Base-by-base conservation (phyloP, 805 yeast genomes). In the Nakazawaea holstii region DNA sequence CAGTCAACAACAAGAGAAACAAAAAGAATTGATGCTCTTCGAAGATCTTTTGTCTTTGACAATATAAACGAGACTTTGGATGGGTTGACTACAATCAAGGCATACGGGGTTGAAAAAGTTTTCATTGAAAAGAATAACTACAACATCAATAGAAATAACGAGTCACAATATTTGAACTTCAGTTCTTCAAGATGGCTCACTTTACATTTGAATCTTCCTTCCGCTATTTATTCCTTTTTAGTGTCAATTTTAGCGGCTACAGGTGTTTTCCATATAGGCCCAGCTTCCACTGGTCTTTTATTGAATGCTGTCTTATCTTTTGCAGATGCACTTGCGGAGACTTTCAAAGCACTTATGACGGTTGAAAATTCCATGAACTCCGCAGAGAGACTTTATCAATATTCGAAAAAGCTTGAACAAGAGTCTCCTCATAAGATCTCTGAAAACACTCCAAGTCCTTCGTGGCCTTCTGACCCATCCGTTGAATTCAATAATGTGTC, bases 391-490 rank as follows among this genome's bases (percentile, higher is more conserved):
- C 59, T 84, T 35, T 67, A 73, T 42, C 75, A 78, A 53, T 82
- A 83, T 59, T 86, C 85, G 1, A 70, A 62, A 53, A 62, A 72
- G 15, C 61, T 86, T 39, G 79, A 77, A 0, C 77, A 77, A 50
- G 94, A 86, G 60, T 82, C 82, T 0, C 74, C n/a, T n/a, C n/a
- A n/a, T n/a, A n/a, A n/a, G n/a, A n/a, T n/a, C n/a, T n/a, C n/a
- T n/a, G n/a, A n/a, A 57, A 9, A 65, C 67, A 43, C 78, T 79
- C 6, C 52, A 4, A 74, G 76, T 1, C 65, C 63, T 1, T 65
- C 69, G 33, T 87, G 95, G 95, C 95, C 95, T 11, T 56, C 67
- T 33, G 92, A 92, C 31, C 69, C 59, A 59, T 67, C 67, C 51
- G 74, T 87, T 50, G 65, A 65, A 31, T 82, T 84, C 59, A 61